Base-by-base conservation (phyloP, 345 rosid species). In the Lepidium didymum region DNA sequence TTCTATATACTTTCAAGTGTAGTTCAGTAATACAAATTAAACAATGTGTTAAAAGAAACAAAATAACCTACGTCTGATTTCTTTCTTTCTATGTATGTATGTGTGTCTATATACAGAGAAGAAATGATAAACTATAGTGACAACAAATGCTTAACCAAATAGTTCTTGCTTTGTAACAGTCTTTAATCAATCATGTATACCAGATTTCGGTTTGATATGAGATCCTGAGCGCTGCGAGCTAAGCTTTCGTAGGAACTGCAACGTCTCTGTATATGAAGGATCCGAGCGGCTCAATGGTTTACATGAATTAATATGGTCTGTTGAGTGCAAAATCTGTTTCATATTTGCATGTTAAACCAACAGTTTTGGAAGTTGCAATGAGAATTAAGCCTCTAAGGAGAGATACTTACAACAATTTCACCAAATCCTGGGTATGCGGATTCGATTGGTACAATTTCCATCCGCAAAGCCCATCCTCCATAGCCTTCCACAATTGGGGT, bases 391-490 rank as follows among this genome's bases (percentile, higher is more conserved):
- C n/a, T 11, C 13, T 33, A 35, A 6, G 31, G 62, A 46, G 21
- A 47, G 62, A 46, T 43, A 84, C 99, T 82, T 81, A 94, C 97
- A 62, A 94, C 86, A 64, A 91, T 84, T 69, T 94, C 96, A 69
- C 99, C 99, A 78, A 83, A 94, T 79, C 99, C 96, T 72, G 99
- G 97, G 72, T 91, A 94, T 12, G 97, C 96, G 23, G 99, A 94
- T 76, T 94, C 99, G 9, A 91, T 86, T 13, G 99, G 87, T 44
- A 91, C 99, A n/a, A 94, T 80, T 74, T 94, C 99, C 95, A 86
- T 72, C 62, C 99, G 83, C 21, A 89, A 81, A 41, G 99, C 99
- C 97, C 96, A 91, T 74, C 97, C 99, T 59, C 99, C 96, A 51
- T 89, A 94, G 35, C 99, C 97, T 85, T 91, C 96, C 56, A 94